Percentiles rank a stretch among this genome's conserved stretches.
Evolutionary conservation across 75 land plant genomes (phyloP).

Genomic region (Pinus tabuliformis): DNA sequence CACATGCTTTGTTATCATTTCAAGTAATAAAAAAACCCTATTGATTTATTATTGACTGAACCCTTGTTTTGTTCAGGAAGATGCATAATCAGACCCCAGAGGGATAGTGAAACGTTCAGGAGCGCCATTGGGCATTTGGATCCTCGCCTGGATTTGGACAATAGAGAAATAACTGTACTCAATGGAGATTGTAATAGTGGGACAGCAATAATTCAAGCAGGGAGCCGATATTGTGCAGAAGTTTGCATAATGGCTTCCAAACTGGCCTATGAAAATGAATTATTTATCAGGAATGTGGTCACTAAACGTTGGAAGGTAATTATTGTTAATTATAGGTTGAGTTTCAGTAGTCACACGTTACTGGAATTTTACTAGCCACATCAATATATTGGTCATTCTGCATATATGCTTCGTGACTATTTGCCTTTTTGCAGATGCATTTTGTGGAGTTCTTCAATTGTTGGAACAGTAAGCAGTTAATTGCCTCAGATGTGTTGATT

Average conservation of each 20-base stretch:
- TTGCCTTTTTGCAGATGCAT: constrained; percentile 54
- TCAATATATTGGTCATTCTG: background rate
- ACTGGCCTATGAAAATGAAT: constrained; percentile 39
- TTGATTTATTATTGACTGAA: too few species aligned
- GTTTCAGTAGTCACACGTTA: background rate
- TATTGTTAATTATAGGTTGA: background rate
- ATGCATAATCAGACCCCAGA: too few species aligned
- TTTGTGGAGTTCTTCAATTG: constrained; percentile 57
- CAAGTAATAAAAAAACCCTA: background rate
- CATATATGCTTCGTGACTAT: background rate
- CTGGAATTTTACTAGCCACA: background rate
- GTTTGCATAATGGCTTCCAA: constrained; percentile 47
- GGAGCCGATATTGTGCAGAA: constrained; percentile 11
- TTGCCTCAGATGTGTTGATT: too few species aligned
- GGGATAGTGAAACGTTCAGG: background rate
- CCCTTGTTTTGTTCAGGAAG: too few species aligned
- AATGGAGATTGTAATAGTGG: too few species aligned
- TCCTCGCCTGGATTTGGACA: too few species aligned
- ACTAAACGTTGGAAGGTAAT: constrained; percentile 32
- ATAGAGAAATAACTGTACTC: too few species aligned
- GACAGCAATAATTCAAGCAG: too few species aligned
- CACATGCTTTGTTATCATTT: background rate
- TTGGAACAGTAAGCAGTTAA: constrained; percentile 55
- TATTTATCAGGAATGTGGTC: constrained; percentile 19
- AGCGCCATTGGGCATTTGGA: too few species aligned